phyloP scores from a whole-genome alignment of 2,329 filamentous ascomycete species.

The Monosporascus ibericus region DNA sequence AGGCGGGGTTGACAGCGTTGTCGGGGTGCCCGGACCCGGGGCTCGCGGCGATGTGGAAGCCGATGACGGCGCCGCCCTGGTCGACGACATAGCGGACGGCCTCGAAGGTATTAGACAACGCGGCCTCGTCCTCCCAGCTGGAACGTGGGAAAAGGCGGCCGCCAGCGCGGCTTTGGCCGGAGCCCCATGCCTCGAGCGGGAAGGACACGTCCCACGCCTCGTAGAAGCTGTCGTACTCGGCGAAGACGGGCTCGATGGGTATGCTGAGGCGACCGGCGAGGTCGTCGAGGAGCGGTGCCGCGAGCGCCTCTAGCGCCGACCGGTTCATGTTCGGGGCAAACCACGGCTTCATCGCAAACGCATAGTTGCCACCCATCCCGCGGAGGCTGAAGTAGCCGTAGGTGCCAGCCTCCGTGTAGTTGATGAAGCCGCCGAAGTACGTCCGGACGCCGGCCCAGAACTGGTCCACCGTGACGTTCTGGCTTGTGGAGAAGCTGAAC shows the following conservation, averaged over 20 bases:
- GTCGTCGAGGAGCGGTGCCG: slow-evolving; percentile 24
- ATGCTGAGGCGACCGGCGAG: slow-evolving; percentile 20
- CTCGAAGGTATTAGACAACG: slow-evolving; percentile 26
- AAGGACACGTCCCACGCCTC: slow-evolving; percentile 21
- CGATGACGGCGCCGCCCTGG: slow-evolving; percentile 24
- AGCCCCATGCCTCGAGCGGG: slow-evolving; percentile 22
- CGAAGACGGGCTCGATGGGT: slow-evolving; percentile 31
- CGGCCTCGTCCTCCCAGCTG: slow-evolving; percentile 30
- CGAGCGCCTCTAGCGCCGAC: slow-evolving; percentile 17
- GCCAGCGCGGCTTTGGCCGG: slow-evolving; percentile 25
- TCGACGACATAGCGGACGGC: slow-evolving; percentile 28
- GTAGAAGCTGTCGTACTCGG: slow-evolving; percentile 33
- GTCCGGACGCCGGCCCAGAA: slow-evolving; percentile 25
- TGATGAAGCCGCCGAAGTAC: slow-evolving; percentile 24
- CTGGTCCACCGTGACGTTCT: slow-evolving; percentile 22
- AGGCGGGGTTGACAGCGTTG: slow-evolving; percentile 32
- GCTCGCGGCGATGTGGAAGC: slow-evolving; percentile 18
- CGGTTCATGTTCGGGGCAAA: slow-evolving; percentile 22
- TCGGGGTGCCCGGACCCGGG: slow-evolving; percentile 21
- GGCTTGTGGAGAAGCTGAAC: slow-evolving; percentile 16
- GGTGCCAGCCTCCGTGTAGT: slow-evolving; percentile 28
- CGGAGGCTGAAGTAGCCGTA: slow-evolving; percentile 27
- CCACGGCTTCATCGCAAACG: slow-evolving; percentile 26
- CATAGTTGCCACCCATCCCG: slow-evolving; percentile 12
- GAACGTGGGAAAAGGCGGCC: slow-evolving; percentile 35